Percentiles rank a stretch among this genome's conserved stretches.
Conservation (phyloP, 768 basidiomycete species). For the Tulasnella sp. region DNA sequence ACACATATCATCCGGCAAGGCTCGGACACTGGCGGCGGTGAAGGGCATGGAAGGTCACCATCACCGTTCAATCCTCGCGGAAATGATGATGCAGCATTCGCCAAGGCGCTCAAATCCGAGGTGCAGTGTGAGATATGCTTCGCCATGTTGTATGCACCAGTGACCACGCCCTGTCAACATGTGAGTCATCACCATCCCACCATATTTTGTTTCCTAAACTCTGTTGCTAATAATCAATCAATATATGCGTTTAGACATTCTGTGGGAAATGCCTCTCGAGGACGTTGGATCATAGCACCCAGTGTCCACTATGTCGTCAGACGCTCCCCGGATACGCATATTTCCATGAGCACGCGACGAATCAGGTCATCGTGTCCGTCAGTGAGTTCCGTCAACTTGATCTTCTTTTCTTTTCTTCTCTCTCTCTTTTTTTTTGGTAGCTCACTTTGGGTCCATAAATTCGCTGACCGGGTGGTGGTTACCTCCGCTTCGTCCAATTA, state of each 20-base stretch:
- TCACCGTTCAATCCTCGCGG: not conserved
- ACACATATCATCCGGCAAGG: too few species aligned
- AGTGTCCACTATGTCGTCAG: constrained; percentile 81
- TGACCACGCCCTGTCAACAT: constrained; percentile 94
- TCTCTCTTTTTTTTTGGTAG: too few species aligned
- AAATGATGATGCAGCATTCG: constrained; percentile 21
- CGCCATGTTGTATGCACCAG: constrained; percentile 66
- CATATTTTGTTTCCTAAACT: not conserved
- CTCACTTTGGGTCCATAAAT: constrained; percentile 13
- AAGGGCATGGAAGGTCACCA: not conserved
- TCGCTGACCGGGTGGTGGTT: not conserved
- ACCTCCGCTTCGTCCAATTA: constrained; percentile 21
- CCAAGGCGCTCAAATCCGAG: constrained; percentile 39
- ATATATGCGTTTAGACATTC: constrained; percentile 51
- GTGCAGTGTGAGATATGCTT: constrained; percentile 90
- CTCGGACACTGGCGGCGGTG: not conserved
- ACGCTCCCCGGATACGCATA: constrained; percentile 62
- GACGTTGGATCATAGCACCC: constrained; percentile 69
- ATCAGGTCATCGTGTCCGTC: constrained; percentile 34
- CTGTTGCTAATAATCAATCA: not conserved
- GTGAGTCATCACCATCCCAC: constrained; percentile 34
- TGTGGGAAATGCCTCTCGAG: constrained; percentile 83
- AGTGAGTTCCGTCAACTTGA: constrained; percentile 33
- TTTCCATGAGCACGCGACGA: constrained; percentile 70
- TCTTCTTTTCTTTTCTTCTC: constrained; percentile 42